Base-by-base conservation (phyloP, 257 asterid species). In the Penstemon barbatus region DNA sequence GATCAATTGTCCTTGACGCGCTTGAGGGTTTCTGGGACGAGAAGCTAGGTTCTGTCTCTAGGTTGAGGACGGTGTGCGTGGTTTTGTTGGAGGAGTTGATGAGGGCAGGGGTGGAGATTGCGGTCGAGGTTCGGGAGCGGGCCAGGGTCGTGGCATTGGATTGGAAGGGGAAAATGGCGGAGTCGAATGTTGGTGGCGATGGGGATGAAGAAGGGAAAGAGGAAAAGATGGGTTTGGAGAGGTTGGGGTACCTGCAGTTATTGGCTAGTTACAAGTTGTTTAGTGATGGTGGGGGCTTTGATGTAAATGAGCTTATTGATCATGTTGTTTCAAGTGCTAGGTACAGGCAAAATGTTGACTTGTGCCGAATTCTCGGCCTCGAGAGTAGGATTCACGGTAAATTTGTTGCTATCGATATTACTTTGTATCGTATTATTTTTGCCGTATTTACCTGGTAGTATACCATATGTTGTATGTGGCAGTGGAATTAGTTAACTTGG, bases 1-100 rank as follows among this genome's bases (percentile, higher is more conserved):
- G 79, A 7, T 52, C 70, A 37, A 15, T 87, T 86, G 81, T 80
- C 37, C 71, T 87, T 72, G 84, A 82, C 61, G 85, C 88, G 25
- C 66, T 85, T 7, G 79, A 69, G 69, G 92, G 85, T 2, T 80
- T 78, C 69, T 78, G 74, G 66, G 76, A 73, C 8, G 81, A 54
- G 7, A 65, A 60, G 15, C 7, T 52, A n/a, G 70, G 40, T 7
- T 8, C 57, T 45, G 81, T 46, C 54, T 54, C 79, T 33, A 53
- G 55, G 63, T 61, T 72, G 64, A 83, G 80, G 81, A 73, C 84
- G 63, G 87, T 68, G 4, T 84, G 87, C 44, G 81, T 76, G 63
- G 66, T 80, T 59, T 67, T 87, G 80, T 59, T 85, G 80, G 92
- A 87, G 82, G 88, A 82, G 70, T 67, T 87, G 77, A 55, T 71